Evolutionary conservation across 2,329 filamentous ascomycete species (phyloP).

Genomic region (Arthrobotrys iridis): DNA sequence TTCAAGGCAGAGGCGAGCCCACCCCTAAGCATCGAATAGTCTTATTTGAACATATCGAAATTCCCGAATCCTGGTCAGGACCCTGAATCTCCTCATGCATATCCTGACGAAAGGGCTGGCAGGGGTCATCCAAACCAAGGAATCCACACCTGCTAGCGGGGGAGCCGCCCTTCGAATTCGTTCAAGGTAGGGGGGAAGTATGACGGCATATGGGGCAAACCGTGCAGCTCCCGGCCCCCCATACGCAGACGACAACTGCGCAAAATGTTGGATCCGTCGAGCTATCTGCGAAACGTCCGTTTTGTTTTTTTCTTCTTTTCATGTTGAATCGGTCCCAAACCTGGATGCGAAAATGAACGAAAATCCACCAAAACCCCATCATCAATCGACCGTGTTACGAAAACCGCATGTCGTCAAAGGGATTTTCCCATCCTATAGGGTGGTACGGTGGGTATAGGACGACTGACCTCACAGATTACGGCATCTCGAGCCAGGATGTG

Average conservation of each 20-base stretch:
- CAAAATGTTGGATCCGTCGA: constrained; percentile 12
- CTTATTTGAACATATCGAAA: constrained; percentile 16
- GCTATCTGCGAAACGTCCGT: constrained; percentile 2
- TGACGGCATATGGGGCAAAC: constrained; percentile 54
- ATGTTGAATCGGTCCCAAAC: constrained; percentile 2
- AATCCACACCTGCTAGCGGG: constrained; percentile 20
- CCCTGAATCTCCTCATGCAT: constrained; percentile 51
- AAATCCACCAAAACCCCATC: constrained; percentile 24
- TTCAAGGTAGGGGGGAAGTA: constrained; percentile 29
- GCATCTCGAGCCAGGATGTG: constrained; percentile 11
- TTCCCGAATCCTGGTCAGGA: constrained; percentile 48
- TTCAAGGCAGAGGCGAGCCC: constrained; percentile 6
- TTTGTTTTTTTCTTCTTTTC: too few species aligned
- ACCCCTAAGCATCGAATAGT: constrained; percentile 11
- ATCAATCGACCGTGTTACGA: neutral
- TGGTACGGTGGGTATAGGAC: neutral
- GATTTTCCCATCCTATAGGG: neutral
- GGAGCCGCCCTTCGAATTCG: constrained; percentile 19
- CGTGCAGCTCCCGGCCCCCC: constrained; percentile 33
- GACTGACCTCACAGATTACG: constrained; percentile 18
- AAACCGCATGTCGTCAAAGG: constrained; percentile 10
- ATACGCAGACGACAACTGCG: constrained; percentile 14
- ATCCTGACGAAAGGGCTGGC: constrained; percentile 54
- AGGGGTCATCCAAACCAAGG: constrained; percentile 50
- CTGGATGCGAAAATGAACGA: constrained; percentile 12